Percentiles rank a stretch among this genome's conserved stretches.
phyloP scores from a whole-genome alignment of 1,284 basidiomycete genomes.

The Boletus chippewaensis region DNA sequence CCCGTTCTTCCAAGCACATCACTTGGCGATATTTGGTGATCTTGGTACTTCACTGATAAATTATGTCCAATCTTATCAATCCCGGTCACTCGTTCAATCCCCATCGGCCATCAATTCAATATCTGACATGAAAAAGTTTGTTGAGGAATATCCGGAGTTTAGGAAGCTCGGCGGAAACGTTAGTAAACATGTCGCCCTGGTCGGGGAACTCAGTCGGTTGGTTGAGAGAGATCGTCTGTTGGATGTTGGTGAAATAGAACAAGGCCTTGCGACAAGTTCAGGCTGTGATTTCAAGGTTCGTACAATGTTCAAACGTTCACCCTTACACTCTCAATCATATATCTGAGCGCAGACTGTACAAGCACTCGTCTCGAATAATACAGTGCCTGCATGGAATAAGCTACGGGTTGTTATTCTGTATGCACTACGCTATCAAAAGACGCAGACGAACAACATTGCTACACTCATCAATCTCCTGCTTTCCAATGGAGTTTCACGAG shows the following conservation, averaged over 20 bases:
- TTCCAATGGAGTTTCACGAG: slow-evolving; percentile 73
- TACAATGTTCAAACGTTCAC: not conserved
- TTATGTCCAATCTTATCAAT: slow-evolving; percentile 94
- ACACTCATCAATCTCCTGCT: slow-evolving; percentile 79
- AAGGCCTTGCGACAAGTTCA: slow-evolving; percentile 89
- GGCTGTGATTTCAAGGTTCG: slow-evolving; percentile 82
- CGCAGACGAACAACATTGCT: slow-evolving; percentile 78
- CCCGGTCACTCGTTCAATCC: slow-evolving; percentile 71
- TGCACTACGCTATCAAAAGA: slow-evolving; percentile 92
- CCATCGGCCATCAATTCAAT: slow-evolving; percentile 91
- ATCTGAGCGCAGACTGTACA: slow-evolving; percentile 60
- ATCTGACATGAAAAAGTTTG: slow-evolving; percentile 94
- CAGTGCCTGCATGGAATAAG: slow-evolving; percentile 75
- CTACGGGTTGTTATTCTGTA: slow-evolving; percentile 92
- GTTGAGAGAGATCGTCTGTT: slow-evolving; percentile 84
- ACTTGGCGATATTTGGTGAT: slow-evolving; percentile 95
- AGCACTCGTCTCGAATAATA: slow-evolving; percentile 61
- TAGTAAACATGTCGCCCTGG: slow-evolving; percentile 94
- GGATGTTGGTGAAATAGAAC: slow-evolving; percentile 92
- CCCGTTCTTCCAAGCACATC: slow-evolving; percentile 89
- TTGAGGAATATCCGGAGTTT: slow-evolving; percentile 99
- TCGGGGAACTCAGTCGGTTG: slow-evolving; percentile 90
- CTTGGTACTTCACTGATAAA: slow-evolving; percentile 88
- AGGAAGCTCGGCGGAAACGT: slow-evolving; percentile 95
- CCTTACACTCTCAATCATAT: slow-evolving; percentile 1